Base-by-base conservation (phyloP, 352 stramenopile species). In the Globisporangium heterothallicum region DNA sequence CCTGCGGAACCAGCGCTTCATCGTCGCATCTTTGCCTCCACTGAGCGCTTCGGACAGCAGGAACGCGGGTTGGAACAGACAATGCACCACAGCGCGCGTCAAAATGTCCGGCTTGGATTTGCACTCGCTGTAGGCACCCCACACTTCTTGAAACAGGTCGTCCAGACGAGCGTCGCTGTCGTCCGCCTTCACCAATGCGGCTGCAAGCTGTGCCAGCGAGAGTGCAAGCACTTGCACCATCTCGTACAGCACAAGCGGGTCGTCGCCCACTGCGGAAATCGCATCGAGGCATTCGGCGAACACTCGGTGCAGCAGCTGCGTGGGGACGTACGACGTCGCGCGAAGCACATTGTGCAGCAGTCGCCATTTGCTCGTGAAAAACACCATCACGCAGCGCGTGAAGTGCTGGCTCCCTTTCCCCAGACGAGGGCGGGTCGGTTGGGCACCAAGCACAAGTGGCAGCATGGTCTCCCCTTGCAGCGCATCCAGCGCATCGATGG, bases 1-100 rank as follows among this genome's bases (percentile, higher is more conserved):
- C 7, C 66, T 70, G 18, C 58, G 54, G 25, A 89, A 68, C 79
- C 78, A 91, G 26, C 57, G 62, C 54, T 86, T 87, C 45, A 89
- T 70, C 10, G 70, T 56, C 18, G 55, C 43, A 13, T 67, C 55
- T 6, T 72, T 25, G 5, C 53, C 44, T 12, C 29, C 40, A 0
- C 58, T 53, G 1, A 78, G 55, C 24, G 50, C 45, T 3, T 34
- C 8, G 6, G 51, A 46, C 7, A 84, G 40, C 19, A 91, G 42
- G 51, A 93, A 86, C 12, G 64, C 63, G 0, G 78, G 82, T 52
- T 89, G 82, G 65, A 92, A 88, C 19, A 89, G 56, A 19, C 77
- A 89, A 30, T 63, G 66, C 22, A 93, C 57, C 0, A 93, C 72
- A 6, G 74, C 76, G 45, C 70, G 67, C 7, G 80, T 89, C 18